A percentile compares a stretch with the other conserved stretches of the same genome.
phyloP scores from a whole-genome alignment of 805 yeast genomes.

The Wickerhamiella brachini region DNA sequence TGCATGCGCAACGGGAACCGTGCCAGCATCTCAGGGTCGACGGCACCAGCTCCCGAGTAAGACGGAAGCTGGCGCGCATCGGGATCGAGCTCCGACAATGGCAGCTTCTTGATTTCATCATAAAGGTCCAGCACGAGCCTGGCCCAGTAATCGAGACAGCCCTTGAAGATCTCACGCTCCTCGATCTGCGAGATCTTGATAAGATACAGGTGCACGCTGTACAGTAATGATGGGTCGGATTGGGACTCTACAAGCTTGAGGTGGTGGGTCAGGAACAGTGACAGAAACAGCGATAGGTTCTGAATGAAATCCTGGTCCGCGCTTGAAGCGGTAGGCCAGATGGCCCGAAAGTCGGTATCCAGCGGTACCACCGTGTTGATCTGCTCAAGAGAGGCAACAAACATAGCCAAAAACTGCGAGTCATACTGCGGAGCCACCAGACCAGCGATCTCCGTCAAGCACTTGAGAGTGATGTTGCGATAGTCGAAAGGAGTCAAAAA shows the following conservation, averaged over 20 bases:
- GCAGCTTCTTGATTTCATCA: slow-evolving; percentile 72
- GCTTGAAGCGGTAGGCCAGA: slow-evolving; percentile 63
- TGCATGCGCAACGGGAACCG: slow-evolving; percentile 77
- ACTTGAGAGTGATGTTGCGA: slow-evolving; percentile 74
- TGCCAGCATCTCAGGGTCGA: slow-evolving; percentile 66
- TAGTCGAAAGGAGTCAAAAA: slow-evolving; percentile 68
- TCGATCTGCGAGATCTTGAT: slow-evolving; percentile 79
- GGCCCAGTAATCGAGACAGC: slow-evolving; percentile 91
- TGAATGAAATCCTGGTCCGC: slow-evolving; percentile 87
- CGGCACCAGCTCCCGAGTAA: slow-evolving; percentile 50
- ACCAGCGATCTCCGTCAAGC: slow-evolving; percentile 80
- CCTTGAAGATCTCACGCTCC: slow-evolving; percentile 91
- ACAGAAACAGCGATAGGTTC: slow-evolving; percentile 84
- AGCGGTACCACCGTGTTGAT: slow-evolving; percentile 58
- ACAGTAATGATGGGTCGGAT: slow-evolving; percentile 43
- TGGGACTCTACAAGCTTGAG: slow-evolving; percentile 39
- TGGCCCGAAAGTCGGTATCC: slow-evolving; percentile 51
- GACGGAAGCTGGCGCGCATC: slow-evolving; percentile 48
- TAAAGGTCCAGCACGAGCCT: slow-evolving; percentile 70
- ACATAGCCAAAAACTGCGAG: slow-evolving; percentile 50
- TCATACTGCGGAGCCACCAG: slow-evolving; percentile 41
- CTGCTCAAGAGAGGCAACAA: slow-evolving; percentile 59
- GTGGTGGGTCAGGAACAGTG: slow-evolving; percentile 72
- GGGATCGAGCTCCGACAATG: slow-evolving; percentile 59
- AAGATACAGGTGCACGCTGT: slow-evolving; percentile 66